phyloP scores from a whole-genome alignment of 371 early-diverging fungal genomes.

The Cokeromyces recurvatus region DNA sequence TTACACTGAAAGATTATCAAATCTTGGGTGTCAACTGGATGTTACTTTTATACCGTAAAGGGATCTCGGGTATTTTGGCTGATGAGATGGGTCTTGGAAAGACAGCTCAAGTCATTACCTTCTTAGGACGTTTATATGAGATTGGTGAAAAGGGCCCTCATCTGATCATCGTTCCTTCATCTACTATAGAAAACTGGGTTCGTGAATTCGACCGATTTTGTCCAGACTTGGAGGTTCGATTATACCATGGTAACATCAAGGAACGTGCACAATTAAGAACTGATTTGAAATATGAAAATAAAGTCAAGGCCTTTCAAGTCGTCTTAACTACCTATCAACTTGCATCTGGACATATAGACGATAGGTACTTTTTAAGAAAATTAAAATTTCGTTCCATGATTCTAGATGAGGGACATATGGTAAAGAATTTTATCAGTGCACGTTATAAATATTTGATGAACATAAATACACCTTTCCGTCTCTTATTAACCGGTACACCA shows the following conservation, averaged over 20 bases:
- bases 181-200: constrained; percentile 87
- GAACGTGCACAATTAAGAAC: constrained; percentile 60
- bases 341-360: constrained; percentile 70
- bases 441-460: constrained; percentile 79
- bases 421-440: constrained; percentile 77
- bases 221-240: constrained; percentile 58
- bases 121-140: constrained; percentile 67
- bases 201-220: constrained; percentile 80
- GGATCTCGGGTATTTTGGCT: constrained; percentile 84
- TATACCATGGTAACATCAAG: constrained; percentile 70
- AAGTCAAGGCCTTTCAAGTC: constrained; percentile 34
- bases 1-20: constrained; percentile 86
- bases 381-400: constrained; percentile 62
- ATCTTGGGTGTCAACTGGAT: constrained; percentile 94
- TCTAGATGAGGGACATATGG: constrained; percentile 96
- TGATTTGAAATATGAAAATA: constrained; percentile 32
- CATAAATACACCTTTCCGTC: constrained; percentile 53
- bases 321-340: constrained; percentile 73
- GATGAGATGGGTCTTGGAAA: constrained; percentile 99
- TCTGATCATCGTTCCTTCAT: constrained; percentile 85
- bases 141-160: constrained; percentile 64
- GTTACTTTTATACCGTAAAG: constrained; percentile 70
- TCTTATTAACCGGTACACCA: constrained; percentile 74
- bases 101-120: constrained; percentile 92
- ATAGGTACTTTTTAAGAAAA: constrained; percentile 67